Evolutionary conservation across 2,329 filamentous ascomycete species (phyloP).

Genomic region (Xylogone sp.): DNA sequence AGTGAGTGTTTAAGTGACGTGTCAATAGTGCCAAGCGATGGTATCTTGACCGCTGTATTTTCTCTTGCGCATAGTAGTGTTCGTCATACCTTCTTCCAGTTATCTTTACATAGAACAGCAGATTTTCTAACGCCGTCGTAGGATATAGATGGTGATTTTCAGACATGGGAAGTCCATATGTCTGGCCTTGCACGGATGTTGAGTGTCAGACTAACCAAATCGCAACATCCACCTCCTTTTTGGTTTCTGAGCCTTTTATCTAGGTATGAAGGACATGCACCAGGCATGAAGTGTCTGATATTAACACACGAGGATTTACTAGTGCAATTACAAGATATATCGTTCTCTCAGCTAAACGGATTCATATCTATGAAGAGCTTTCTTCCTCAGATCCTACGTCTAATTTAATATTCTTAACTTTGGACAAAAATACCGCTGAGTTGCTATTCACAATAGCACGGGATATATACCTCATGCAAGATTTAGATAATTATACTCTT

Average conservation of each 20-base stretch:
- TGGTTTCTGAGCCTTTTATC: constrained; percentile 9
- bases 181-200: constrained; percentile 11
- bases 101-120: neutral
- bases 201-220: constrained; percentile 4
- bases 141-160: constrained; percentile 10
- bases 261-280: constrained; percentile 1
- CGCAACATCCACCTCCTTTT: constrained; percentile 2
- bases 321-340: neutral
- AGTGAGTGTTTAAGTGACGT: neutral
- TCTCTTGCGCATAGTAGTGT: neutral
- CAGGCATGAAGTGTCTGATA: neutral
- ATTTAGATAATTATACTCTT: neutral
- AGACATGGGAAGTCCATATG: constrained; percentile 10
- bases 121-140: neutral
- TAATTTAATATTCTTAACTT: neutral
- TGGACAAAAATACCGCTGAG: neutral
- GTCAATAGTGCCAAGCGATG: neutral
- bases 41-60: neutral
- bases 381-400: neutral
- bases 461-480: neutral
- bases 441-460: neutral
- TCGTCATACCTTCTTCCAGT: neutral
- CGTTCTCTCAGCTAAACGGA: neutral
- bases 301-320: neutral
- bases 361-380: neutral